phyloP scores from a whole-genome alignment of 257 asterid genomes.

The Solanum tarijense region DNA sequence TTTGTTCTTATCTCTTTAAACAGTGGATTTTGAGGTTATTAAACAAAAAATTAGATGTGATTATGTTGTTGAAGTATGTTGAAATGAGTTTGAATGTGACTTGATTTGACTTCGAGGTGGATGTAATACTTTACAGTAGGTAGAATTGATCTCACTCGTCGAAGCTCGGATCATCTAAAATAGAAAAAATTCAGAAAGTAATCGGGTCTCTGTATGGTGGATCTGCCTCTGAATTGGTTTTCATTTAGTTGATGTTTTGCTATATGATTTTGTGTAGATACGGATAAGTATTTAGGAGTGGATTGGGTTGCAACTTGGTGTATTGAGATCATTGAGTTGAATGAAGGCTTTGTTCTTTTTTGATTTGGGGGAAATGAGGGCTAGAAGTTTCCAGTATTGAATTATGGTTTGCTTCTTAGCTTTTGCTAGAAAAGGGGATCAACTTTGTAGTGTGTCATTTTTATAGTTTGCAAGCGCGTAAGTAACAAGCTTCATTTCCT shows the following conservation, averaged over 20 bases:
- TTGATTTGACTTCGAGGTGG: not conserved
- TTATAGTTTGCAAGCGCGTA: not conserved
- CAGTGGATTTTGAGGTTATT: not conserved
- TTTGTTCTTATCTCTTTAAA: slow-evolving; percentile 16
- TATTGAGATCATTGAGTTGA: not conserved
- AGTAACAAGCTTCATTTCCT: not conserved
- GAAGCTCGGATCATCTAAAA: not conserved
- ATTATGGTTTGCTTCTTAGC: not conserved
- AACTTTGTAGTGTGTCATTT: not conserved
- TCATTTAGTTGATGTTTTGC: not conserved
- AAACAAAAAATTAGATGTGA: not conserved
- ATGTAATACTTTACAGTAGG: not conserved
- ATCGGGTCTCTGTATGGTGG: not conserved
- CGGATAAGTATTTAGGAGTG: not conserved
- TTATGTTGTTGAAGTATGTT: not conserved
- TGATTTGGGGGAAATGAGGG: not conserved
- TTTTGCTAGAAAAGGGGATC: not conserved
- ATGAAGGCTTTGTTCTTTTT: not conserved
- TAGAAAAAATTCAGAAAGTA: not conserved
- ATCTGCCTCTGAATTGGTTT: not conserved
- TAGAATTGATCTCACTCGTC: not conserved
- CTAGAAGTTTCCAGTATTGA: not conserved
- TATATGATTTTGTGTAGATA: not conserved
- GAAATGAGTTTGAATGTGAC: not conserved
- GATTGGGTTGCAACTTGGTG: not conserved